Base-by-base conservation (phyloP, 106 monocot genomes). In the Dendrobium nobile region DNA sequence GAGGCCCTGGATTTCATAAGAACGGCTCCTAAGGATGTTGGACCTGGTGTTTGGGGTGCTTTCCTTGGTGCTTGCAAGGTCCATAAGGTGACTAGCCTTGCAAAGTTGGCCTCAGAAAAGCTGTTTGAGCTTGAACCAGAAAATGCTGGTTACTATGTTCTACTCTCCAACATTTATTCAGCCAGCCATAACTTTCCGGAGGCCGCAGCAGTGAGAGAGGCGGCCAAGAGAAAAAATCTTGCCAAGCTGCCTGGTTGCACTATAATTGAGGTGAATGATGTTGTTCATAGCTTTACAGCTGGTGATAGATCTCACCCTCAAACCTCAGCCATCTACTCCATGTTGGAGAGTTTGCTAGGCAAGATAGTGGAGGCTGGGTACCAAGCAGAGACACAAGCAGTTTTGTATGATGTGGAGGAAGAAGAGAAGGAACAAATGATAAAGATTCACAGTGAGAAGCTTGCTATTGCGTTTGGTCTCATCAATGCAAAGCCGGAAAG, bases 401-500 rank as follows among this genome's bases (percentile, higher is more conserved):
- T 87, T 33, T 56, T 95, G 54, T 88, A 89, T 59, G 95, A 95
- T 84, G 89, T 95, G 1, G 92, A 92, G 82, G 95, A 93, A 78
- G 93, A 95, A 72, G 95, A 95, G 87, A 93, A 95, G 77, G 93
- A 85, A 59, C 67, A 88, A 6, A 85, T 87, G 85, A 86, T 93
- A 40, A 91, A 81, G 74, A 86, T 91, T 85, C 95, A 95, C 44
- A 95, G 95, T 47, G 95, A 95, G 82, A 93, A 93, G 89, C 77
- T 93, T 26, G 95, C 95, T 1, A 93, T 93, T 75, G 84, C 87
- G 10, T 92, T 95, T 72, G 92, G 92, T 24, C 83, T 95, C 6
- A 81, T 92, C 10, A 93, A 79, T 80, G 80, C 89, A 19, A 82
- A 85, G 18, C 76, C 77, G 41, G 92, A 86, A 77, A 84, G 77